Evolutionary conservation across 1,284 basidiomycete species (phyloP), one percentile per base, ranked within the genome.

Genomic region (Sanghuangporus sanghuang): DNA sequence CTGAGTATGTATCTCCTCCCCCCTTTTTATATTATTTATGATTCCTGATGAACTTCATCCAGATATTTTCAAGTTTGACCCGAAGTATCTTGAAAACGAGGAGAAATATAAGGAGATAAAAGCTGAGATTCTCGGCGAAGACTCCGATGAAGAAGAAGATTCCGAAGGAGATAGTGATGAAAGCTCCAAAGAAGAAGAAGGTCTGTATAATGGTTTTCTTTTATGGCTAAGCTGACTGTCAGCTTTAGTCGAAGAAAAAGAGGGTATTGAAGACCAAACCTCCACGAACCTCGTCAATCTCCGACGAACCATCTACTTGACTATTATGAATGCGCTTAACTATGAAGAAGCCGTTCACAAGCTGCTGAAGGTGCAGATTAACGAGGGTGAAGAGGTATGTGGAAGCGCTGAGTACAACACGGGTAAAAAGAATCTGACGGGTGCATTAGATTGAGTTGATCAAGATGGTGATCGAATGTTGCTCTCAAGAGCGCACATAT

Each of bases 401-500:
- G 27, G 27, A 3, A 32, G 72, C 8, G 53, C 48, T 21, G n/a
- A 53, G 42, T 50, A 27, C 14, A 14, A 27, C 49, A 3, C 16
- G 27, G 27, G 44, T 35, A 52, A 7, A 5, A 36, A 52, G 3
- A 5, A 36, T 16, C 56, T 65, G 21, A 65, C 2, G 2, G 32
- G 6, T 48, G 18, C 53, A 62, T 6, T 69, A 96, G 92, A 92
- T 95, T 70, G 96, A 98, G 76, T 78, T 99, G 59, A 89, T 93
- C 76, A 98, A 99, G 81, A 99, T 99, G 96, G 85, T 99, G 65
- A 91, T 99, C 75, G 96, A 99, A 73, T 99, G 96, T 89, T 99
- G 96, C 74, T 99, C 96, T 2, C 96, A 99, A 80, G 96, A 99
- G 74, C 90, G 96, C 4, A 96, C 96, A 0, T 99, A 98, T 75